These are phyloP conservation scores for Trichopus zeylanicus DNA, from an alignment of 116 monocot genomes.

Conservation along the genomic window DNA sequence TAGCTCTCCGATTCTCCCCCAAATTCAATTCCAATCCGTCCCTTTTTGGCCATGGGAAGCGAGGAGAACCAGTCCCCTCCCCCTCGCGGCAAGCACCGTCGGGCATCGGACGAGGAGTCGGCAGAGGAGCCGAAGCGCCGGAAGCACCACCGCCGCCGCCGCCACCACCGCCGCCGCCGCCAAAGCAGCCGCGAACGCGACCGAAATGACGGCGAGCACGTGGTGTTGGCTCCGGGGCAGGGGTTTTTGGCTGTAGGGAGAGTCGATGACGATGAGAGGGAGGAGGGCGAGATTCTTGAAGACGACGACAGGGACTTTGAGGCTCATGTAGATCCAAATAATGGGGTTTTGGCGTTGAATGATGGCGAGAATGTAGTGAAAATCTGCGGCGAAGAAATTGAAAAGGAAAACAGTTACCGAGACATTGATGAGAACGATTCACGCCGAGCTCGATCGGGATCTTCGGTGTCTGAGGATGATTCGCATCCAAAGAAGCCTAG, in stretches of 20 bases:
- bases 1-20: not conserved
- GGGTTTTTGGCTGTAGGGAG: conserved; percentile 5
- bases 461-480: conserved; percentile 21
- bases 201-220: not conserved
- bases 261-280: conserved; percentile 24
- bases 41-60: conserved; percentile 23
- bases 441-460: conserved; percentile 13
- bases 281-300: conserved; percentile 3
- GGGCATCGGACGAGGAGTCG: conserved; percentile 11
- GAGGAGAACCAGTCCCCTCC: conserved; percentile 13
- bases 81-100: conserved; percentile 28
- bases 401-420: conserved; percentile 16
- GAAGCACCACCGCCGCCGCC: conserved; percentile 47
- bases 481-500: conserved; percentile 15
- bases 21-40: conserved; percentile 1
- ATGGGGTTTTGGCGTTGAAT: not conserved
- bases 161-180: conserved; percentile 27
- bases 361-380: too few species aligned
- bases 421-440: conserved; percentile 5
- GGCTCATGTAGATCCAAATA: conserved; percentile 10
- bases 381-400: not conserved
- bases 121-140: conserved; percentile 36
- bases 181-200: conserved; percentile 6
- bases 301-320: conserved; percentile 34
- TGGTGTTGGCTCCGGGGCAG: too few species aligned